Evolutionary conservation across 768 basidiomycete species (phyloP).

Genomic region (Baorangia bicolor): DNA sequence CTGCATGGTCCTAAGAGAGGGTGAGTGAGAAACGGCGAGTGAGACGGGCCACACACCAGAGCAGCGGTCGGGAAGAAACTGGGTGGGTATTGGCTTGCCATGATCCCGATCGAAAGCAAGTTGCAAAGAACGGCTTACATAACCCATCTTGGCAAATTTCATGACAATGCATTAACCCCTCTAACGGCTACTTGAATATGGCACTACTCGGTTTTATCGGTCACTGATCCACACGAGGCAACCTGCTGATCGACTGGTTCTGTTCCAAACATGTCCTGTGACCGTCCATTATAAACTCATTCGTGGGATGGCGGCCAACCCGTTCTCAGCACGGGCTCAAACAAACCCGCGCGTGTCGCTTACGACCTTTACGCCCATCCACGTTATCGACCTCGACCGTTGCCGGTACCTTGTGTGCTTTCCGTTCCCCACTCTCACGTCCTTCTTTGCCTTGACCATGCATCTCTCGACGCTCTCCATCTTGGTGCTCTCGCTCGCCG

Average conservation of each 20-base stretch:
- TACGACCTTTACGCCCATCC: neutral
- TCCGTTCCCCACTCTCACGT: constrained; percentile 1
- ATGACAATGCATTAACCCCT: no score
- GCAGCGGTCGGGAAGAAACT: constrained; percentile 45
- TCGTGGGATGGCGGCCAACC: neutral
- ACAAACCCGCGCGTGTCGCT: neutral
- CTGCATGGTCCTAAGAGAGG: constrained; percentile 83
- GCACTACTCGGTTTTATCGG: no score
- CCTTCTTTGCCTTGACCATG: constrained; percentile 14
- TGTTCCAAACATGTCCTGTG: constrained; percentile 2
- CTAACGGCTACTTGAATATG: neutral
- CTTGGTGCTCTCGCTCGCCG: constrained; percentile 1
- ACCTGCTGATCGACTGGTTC: neutral
- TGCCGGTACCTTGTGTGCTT: neutral
- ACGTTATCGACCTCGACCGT: neutral
- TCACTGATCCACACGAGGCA: neutral
- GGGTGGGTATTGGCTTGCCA: constrained; percentile 32
- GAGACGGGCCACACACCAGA: constrained; percentile 20
- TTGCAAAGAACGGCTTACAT: constrained; percentile 12
- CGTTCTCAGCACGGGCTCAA: neutral
- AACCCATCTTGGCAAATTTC: neutral
- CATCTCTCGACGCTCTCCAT: neutral
- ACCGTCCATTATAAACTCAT: neutral
- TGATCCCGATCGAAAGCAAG: constrained; percentile 13
- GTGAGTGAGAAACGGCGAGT: neutral